A percentile compares a stretch with the other conserved stretches of the same genome.
Evolutionary conservation across 345 rosid species (phyloP).

Genomic region (Litchi chinensis): DNA sequence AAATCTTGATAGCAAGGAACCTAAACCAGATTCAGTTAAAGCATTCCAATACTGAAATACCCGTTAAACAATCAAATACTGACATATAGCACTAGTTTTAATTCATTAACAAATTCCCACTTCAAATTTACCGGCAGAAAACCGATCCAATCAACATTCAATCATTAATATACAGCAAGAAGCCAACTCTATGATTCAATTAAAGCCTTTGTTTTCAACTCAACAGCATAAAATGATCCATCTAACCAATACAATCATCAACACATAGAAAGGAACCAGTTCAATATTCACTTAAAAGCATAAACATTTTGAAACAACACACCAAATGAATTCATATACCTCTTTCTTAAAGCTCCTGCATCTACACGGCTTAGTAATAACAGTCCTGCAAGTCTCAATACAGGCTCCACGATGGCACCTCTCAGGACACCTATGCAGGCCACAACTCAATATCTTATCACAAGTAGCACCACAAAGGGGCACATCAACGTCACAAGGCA

Average conservation of each 20-base stretch:
- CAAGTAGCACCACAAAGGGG: constrained; percentile 88
- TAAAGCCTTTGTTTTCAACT: not conserved
- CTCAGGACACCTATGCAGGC: constrained; percentile 79
- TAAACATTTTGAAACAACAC: constrained; percentile 23
- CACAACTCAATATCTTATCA: constrained; percentile 69
- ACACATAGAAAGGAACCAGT: constrained; percentile 50
- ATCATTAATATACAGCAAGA: not conserved
- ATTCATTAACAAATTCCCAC: constrained; percentile 32
- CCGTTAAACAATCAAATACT: not conserved
- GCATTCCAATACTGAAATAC: constrained; percentile 23
- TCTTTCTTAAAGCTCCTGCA: constrained; percentile 83
- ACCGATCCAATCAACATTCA: not conserved
- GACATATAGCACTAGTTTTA: constrained; percentile 21
- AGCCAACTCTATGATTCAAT: not conserved
- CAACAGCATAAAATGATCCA: constrained; percentile 1
- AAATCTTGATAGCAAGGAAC: constrained; percentile 97
- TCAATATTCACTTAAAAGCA: constrained; percentile 30
- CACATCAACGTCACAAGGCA: constrained; percentile 69
- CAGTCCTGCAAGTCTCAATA: constrained; percentile 82
- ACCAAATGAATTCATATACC: constrained; percentile 43
- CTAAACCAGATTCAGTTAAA: constrained; percentile 47
- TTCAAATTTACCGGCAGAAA: constrained; percentile 3
- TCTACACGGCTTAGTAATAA: constrained; percentile 68
- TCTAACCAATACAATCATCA: not conserved
- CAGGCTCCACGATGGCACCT: constrained; percentile 85